Percentiles rank a stretch among this genome's conserved stretches.
phyloP scores from a whole-genome alignment of 257 asterid species.

The Solanum rostratum region DNA sequence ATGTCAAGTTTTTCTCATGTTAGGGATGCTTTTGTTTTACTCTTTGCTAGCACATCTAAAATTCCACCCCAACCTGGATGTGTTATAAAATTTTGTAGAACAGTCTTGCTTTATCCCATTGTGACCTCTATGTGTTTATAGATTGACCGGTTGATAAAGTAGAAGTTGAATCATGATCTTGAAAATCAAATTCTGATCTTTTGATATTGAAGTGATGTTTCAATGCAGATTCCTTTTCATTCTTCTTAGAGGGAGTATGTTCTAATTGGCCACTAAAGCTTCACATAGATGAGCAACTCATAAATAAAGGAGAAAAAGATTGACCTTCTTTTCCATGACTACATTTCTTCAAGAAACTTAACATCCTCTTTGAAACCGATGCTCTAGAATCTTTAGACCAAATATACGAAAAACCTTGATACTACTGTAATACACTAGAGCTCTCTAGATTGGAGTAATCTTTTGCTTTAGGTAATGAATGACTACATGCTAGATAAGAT shows the following conservation, averaged over 20 bases:
- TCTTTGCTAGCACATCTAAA: not conserved
- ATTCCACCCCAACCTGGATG: not conserved
- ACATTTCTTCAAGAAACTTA: conserved; percentile 21
- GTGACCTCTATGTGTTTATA: conserved; percentile 15
- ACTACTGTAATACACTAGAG: not conserved
- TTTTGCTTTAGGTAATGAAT: too few species aligned
- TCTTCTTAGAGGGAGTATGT: too few species aligned
- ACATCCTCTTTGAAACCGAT: conserved; percentile 19
- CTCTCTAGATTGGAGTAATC: not conserved
- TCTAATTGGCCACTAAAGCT: too few species aligned
- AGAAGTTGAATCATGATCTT: too few species aligned
- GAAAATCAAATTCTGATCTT: too few species aligned
- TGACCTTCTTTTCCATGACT: conserved; percentile 10
- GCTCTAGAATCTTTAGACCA: not conserved
- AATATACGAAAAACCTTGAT: not conserved
- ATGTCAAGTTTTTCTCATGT: too few species aligned
- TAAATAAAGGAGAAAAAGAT: conserved; percentile 13
- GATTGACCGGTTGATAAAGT: too few species aligned
- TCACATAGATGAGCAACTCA: conserved; percentile 22
- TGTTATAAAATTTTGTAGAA: too few species aligned
- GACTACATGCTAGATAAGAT: too few species aligned
- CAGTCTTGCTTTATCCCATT: conserved; percentile 15
- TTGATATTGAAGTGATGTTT: too few species aligned
- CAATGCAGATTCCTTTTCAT: too few species aligned
- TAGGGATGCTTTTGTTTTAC: not conserved